phyloP scores from a whole-genome alignment of 1,284 basidiomycete genomes.

The Tilletia setariae region DNA sequence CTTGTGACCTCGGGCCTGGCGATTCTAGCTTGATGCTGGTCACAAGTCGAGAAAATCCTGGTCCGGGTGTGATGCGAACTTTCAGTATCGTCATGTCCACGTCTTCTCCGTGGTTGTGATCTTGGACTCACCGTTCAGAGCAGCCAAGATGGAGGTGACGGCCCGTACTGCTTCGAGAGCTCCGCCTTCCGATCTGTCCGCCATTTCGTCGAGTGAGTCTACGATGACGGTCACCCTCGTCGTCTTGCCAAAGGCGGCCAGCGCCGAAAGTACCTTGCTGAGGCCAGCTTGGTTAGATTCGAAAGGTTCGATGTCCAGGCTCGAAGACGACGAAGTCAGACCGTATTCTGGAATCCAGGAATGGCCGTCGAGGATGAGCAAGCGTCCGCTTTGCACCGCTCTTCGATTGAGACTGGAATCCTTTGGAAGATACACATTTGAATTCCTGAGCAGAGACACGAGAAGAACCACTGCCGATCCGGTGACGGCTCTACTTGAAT shows the following conservation, averaged over 20 bases:
- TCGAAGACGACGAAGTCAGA: slow-evolving; percentile 12
- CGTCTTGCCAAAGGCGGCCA: slow-evolving; percentile 6
- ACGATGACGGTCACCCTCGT: slow-evolving; percentile 30
- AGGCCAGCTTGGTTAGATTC: slow-evolving; percentile 16
- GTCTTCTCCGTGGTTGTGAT: background rate
- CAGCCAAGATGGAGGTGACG: slow-evolving; percentile 22
- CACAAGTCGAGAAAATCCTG: slow-evolving; percentile 30
- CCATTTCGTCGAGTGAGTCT: slow-evolving; percentile 39
- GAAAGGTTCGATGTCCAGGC: slow-evolving; percentile 18
- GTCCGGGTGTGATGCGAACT: background rate
- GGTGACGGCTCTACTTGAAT: background rate
- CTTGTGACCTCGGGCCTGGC: slow-evolving; percentile 17
- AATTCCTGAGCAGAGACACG: slow-evolving; percentile 21
- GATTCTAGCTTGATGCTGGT: slow-evolving; percentile 30
- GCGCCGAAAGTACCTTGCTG: slow-evolving; percentile 15
- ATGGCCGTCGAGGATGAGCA: background rate
- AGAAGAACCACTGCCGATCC: slow-evolving; percentile 17
- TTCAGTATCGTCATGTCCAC: background rate
- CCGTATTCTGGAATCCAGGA: slow-evolving; percentile 19
- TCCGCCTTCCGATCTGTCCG: slow-evolving; percentile 21
- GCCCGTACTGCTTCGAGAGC: slow-evolving; percentile 16
- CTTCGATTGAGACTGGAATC: slow-evolving; percentile 22
- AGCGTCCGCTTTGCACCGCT: slow-evolving; percentile 1
- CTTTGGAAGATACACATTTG: slow-evolving; percentile 21
- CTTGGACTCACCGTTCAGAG: slow-evolving; percentile 11